Evolutionary conservation across 164 flowering plant genomes (phyloP).

Genomic region (Nymphaea colorata): DNA sequence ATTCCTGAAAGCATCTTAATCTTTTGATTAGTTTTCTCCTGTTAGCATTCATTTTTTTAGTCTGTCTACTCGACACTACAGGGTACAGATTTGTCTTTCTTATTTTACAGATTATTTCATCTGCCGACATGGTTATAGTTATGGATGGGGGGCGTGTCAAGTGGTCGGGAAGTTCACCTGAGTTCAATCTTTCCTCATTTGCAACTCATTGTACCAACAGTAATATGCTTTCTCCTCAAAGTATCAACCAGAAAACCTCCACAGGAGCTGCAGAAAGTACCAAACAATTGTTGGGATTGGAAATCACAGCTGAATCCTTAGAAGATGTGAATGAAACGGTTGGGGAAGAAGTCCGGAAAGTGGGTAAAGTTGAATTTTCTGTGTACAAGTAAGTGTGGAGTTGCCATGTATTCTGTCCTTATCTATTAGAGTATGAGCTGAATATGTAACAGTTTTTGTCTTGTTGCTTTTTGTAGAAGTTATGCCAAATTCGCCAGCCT

Average conservation of each 20-base stretch:
- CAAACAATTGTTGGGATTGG: too few relatives aligned
- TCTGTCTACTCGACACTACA: too few relatives aligned
- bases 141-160: constrained; percentile 75
- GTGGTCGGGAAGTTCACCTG: constrained; percentile 61
- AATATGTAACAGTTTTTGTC: too few relatives aligned
- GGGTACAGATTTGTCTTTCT: too few relatives aligned
- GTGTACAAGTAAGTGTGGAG: constrained; percentile 58
- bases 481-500: constrained; percentile 82
- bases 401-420: not conserved
- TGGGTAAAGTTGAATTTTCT: constrained; percentile 64
- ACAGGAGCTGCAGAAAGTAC: not conserved
- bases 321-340: constrained; percentile 28
- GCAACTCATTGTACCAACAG: constrained; percentile 6
- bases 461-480: constrained; percentile 26
- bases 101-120: constrained; percentile 54
- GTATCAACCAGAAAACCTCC: constrained; percentile 12
- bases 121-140: constrained; percentile 68
- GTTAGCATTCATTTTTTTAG: too few relatives aligned
- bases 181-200: constrained; percentile 35
- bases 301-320: constrained; percentile 8
- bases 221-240: constrained; percentile 11
- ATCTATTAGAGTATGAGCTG: too few relatives aligned
- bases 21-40: too few relatives aligned
- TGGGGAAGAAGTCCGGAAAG: constrained; percentile 59
- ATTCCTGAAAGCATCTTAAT: too few relatives aligned